Conservation (phyloP, 1,284 basidiomycete species). For the Schizophyllum commune region DNA sequence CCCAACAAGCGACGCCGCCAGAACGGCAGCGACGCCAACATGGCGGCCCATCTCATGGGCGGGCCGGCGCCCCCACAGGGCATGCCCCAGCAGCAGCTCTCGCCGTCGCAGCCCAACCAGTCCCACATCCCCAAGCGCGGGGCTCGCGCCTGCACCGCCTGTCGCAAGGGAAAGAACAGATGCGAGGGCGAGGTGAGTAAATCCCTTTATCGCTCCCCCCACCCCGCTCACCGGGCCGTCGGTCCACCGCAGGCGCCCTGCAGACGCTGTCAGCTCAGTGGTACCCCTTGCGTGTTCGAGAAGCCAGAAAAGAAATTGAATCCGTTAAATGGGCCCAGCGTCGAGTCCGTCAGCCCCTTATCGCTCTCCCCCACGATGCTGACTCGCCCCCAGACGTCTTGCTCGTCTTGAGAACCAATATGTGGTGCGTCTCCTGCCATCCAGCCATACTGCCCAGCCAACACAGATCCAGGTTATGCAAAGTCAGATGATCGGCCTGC, state of each 20-base stretch:
- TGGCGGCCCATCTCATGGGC: background rate
- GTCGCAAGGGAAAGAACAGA: conserved; percentile 64
- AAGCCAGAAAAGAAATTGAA: conserved; percentile 82
- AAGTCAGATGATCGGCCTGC: conserved; percentile 87
- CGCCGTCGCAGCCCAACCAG: background rate
- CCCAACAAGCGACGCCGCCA: background rate
- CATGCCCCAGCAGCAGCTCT: background rate
- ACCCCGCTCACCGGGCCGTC: conserved; percentile 52
- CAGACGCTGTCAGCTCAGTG: conserved; percentile 81
- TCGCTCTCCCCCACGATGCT: conserved; percentile 15
- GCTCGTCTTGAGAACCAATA: conserved; percentile 81
- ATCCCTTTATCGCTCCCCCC: conserved; percentile 30
- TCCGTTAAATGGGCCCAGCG: conserved; percentile 52
- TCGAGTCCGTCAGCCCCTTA: conserved; percentile 50
- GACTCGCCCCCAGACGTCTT: conserved; percentile 47
- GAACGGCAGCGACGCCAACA: background rate
- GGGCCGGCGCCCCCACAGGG: background rate
- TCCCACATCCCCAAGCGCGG: background rate
- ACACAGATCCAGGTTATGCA: conserved; percentile 61
- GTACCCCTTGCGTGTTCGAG: conserved; percentile 83
- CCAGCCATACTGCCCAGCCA: conserved; percentile 4
- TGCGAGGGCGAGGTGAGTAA: conserved; percentile 77
- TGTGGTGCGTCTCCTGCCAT: conserved; percentile 38
- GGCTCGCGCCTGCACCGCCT: conserved; percentile 10
- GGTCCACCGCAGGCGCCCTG: conserved; percentile 64